Evolutionary conservation across 2,329 filamentous ascomycete genomes (phyloP).

Genomic region (Pseudogymnoascus sp.): DNA sequence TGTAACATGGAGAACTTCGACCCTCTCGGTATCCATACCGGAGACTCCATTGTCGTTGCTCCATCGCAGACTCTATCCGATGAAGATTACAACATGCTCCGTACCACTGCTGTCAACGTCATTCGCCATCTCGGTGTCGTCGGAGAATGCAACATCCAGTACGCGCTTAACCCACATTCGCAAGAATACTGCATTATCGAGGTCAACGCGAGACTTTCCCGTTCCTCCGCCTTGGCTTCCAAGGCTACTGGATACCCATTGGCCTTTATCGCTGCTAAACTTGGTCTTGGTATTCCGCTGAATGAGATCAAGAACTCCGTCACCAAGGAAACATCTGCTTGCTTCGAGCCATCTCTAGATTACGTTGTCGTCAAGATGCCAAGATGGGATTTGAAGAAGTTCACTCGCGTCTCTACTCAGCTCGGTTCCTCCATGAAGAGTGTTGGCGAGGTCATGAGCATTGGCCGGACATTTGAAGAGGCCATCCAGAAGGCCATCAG

Average conservation of each 20-base stretch:
- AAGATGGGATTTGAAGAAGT: conserved; percentile 98
- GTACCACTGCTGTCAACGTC: conserved; percentile 93
- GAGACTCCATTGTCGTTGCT: conserved; percentile 95
- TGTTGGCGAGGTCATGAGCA: conserved; percentile 98
- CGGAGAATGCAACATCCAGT: conserved; percentile 98
- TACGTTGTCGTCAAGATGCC: conserved; percentile 99
- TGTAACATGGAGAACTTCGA: conserved; percentile 99
- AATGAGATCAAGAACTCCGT: conserved; percentile 97
- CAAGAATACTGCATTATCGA: conserved; percentile 98
- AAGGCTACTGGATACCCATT: conserved; percentile 96
- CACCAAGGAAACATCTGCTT: conserved; percentile 90
- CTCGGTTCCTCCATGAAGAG: conserved; percentile 99
- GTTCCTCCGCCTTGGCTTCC: conserved; percentile 90
- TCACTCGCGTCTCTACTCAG: conserved; percentile 89
- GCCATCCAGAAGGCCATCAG: conserved; percentile 98
- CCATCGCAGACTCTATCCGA: conserved; percentile 95
- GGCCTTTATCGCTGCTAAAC: conserved; percentile 93
- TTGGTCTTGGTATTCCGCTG: conserved; percentile 86
- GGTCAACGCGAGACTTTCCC: conserved; percentile 91
- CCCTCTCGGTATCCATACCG: conserved; percentile 93
- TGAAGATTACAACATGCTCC: conserved; percentile 98
- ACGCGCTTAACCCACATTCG: conserved; percentile 90
- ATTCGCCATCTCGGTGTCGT: conserved; percentile 95
- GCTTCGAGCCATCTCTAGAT: conserved; percentile 96
- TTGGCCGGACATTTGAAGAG: conserved; percentile 93